These are phyloP conservation scores for Oleoguttula mirabilis DNA, from an alignment of 495 filamentous ascomycete species.

Conservation along the genomic window DNA sequence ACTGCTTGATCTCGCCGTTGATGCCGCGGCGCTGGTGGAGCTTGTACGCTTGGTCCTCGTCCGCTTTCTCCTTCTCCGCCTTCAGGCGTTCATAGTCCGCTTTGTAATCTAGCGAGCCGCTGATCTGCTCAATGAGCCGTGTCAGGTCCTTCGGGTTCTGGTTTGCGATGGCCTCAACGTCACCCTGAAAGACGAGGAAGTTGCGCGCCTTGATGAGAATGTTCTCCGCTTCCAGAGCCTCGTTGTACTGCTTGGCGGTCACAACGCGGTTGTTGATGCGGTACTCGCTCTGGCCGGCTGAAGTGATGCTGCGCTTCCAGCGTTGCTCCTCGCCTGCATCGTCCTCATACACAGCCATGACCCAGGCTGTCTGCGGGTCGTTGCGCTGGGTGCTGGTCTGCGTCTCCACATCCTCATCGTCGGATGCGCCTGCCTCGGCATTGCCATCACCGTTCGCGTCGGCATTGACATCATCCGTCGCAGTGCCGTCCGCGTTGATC, in stretches of 20 bases:
- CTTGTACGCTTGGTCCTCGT: conserved; percentile 76
- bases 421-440: conserved; percentile 39
- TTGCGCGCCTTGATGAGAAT: conserved; percentile 97
- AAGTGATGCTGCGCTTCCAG: conserved; percentile 93
- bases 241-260: conserved; percentile 84
- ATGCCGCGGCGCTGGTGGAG: conserved; percentile 81
- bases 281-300: conserved; percentile 80
- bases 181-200: conserved; percentile 96
- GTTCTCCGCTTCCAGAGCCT: conserved; percentile 82
- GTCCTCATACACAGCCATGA: conserved; percentile 98
- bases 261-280: conserved; percentile 88
- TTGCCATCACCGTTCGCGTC: conserved; percentile 33
- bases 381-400: conserved; percentile 39
- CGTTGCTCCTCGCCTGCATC: conserved; percentile 89
- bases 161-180: conserved; percentile 94
- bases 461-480: conserved; percentile 34
- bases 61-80: conserved; percentile 69
- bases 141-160: conserved; percentile 93
- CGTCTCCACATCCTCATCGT: conserved; percentile 40
- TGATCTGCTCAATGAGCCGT: conserved; percentile 91
- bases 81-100: conserved; percentile 85
- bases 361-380: conserved; percentile 90
- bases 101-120: conserved; percentile 90
- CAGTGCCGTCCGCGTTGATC: conserved; percentile 75
- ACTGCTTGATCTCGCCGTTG: conserved; percentile 96